Evolutionary conservation across 1,284 basidiomycete species (phyloP), one percentile per base, ranked within the genome.

Genomic region (Malassezia psittaci): DNA sequence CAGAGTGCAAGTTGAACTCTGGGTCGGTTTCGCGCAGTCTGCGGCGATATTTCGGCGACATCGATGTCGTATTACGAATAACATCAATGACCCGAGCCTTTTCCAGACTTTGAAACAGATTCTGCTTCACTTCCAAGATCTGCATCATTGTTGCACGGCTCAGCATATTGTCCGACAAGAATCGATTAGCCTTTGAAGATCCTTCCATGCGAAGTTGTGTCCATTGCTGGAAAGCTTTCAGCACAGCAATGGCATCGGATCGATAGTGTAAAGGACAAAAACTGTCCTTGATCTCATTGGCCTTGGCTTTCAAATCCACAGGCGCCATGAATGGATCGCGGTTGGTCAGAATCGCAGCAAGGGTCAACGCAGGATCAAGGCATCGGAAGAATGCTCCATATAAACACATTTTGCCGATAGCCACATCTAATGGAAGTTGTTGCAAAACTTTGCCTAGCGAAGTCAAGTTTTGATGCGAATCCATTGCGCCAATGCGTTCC

Each of bases 311-410:
- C 35, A 77, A 61, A 4, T 74, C 62, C 29, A 83, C 77, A 0
- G 90, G 90, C 0, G 85, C 82, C 50, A 93, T 77, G 79, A 96
- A 96, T 3, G 90, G 90, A 66, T 93, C 90, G 37, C 90, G 84
- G 68, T 87, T 88, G 9, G 88, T 86, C 64, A 94, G 77, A 64
- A 94, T 86, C 1, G 90, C 88, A 5, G 90, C 90, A 39, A 96
- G 81, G 3, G 88, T 88, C 48, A 96, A 77, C 0, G 89, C 88
- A 42, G 86, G 84, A 71, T 94, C 88, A 51, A 96, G 79, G 76
- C 90, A 96, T 55, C 87, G 83, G 83, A 94, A 94, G 79, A 96
- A 89, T 64, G 86, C 85, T 37, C 90, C 91, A 72, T 85, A 88
- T 1, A 96, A 79, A 51, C 90, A 87, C 58, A 96, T 79, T 60